phyloP scores from a whole-genome alignment of 345 rosid species.

The Citrus cavaleriei region DNA sequence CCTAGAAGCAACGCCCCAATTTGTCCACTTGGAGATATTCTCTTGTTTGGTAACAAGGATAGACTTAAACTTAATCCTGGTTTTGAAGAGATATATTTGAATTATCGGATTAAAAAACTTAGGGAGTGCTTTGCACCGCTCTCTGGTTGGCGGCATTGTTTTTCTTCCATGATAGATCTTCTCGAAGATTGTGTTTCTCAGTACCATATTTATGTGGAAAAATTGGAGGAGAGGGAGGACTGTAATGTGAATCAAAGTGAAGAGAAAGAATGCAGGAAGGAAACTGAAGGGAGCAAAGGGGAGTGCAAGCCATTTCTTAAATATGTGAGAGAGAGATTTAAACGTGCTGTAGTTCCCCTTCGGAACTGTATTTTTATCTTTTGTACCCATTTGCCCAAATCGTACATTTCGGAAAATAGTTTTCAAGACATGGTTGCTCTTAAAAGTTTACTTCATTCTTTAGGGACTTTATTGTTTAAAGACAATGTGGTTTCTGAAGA shows the following conservation, averaged over 20 bases:
- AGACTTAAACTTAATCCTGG: neutral
- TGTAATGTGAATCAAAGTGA: neutral
- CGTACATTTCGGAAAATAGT: constrained; percentile 16
- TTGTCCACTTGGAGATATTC: neutral
- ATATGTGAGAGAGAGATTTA: constrained; percentile 23
- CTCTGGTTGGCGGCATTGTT: neutral
- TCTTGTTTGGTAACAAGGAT: neutral
- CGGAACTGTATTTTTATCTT: constrained; percentile 21
- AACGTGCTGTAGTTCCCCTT: neutral
- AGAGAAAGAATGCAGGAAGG: neutral
- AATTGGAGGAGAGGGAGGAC: too few species aligned
- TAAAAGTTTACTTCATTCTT: constrained; percentile 16
- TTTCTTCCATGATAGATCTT: neutral
- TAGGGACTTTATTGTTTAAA: constrained; percentile 1
- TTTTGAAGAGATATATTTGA: neutral
- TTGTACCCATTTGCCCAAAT: constrained; percentile 29
- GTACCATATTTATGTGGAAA: neutral
- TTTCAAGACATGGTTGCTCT: constrained; percentile 6
- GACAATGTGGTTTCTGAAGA: neutral
- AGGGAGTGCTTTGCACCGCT: neutral
- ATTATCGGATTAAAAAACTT: neutral
- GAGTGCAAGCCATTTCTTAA: neutral
- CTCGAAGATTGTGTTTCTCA: neutral
- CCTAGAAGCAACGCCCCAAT: neutral
- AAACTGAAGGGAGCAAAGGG: neutral